Conservation (phyloP, 208 protist species). For the Trypanosoma avium region DNA sequence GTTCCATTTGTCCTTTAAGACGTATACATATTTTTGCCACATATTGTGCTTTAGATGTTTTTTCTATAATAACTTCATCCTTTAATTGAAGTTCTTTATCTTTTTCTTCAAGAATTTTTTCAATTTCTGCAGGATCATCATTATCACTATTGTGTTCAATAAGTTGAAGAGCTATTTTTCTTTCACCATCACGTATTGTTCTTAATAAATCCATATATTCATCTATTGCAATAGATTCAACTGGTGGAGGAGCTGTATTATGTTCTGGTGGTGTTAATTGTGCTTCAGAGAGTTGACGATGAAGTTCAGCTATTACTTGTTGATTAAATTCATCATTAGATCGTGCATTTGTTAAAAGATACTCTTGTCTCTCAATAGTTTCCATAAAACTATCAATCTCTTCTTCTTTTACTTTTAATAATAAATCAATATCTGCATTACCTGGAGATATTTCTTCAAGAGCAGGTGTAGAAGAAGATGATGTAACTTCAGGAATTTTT, state of each 20-base stretch:
- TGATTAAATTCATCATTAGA: conserved; percentile 43
- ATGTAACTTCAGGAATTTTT: background rate
- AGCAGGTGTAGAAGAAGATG: background rate
- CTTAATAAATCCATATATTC: conserved; percentile 72
- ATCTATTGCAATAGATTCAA: conserved; percentile 57
- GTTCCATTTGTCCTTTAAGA: conserved; percentile 74
- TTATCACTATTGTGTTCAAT: conserved; percentile 30
- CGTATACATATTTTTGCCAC: conserved; percentile 61
- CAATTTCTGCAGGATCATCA: conserved; percentile 23
- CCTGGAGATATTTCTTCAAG: background rate
- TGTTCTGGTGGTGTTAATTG: conserved; percentile 31
- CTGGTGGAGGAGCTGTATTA: conserved; percentile 31
- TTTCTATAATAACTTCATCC: conserved; percentile 79
- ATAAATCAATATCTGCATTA: conserved; percentile 33
- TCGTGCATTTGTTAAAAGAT: conserved; percentile 40
- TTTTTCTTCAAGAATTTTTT: conserved; percentile 60
- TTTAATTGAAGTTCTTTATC: conserved; percentile 69
- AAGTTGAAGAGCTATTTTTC: conserved; percentile 41
- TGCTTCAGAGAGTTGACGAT: conserved; percentile 30
- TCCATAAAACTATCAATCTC: conserved; percentile 65
- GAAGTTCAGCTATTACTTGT: conserved; percentile 42
- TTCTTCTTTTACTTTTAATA: conserved; percentile 57
- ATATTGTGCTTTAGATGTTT: conserved; percentile 76
- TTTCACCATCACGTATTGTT: conserved; percentile 51
- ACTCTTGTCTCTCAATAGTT: conserved; percentile 60